Evolutionary conservation across 176 grass and related monocot genomes (phyloP).

Genomic region (Avena insularis): DNA sequence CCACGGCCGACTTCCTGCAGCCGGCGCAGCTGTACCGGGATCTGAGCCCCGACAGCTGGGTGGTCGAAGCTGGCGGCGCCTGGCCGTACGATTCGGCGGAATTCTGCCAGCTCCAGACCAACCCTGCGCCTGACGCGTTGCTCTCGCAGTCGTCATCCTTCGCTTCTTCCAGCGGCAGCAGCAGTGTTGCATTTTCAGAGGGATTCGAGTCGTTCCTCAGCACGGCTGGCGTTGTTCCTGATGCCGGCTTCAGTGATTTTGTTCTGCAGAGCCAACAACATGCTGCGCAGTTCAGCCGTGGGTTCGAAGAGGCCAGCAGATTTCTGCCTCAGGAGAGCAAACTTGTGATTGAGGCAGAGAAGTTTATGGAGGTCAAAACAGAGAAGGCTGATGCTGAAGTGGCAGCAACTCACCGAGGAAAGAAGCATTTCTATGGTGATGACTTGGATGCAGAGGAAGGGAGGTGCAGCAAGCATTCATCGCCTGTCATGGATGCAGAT

Average conservation of each 20-base stretch:
- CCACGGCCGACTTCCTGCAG: slow-evolving; percentile 42
- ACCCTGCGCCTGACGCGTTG: slow-evolving; percentile 30
- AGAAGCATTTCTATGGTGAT: slow-evolving; percentile 76
- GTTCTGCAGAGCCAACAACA: slow-evolving; percentile 52
- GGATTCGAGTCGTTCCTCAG: slow-evolving; percentile 46
- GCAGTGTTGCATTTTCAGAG: slow-evolving; percentile 37
- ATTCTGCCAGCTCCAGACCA: slow-evolving; percentile 50
- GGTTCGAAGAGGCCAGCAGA: slow-evolving; percentile 65
- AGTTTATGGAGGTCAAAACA: slow-evolving; percentile 46
- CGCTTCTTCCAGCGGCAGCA: slow-evolving; percentile 36
- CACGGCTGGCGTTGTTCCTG: slow-evolving; percentile 33
- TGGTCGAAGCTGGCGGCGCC: slow-evolving; percentile 17
- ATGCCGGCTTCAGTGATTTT: slow-evolving; percentile 43
- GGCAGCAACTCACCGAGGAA: slow-evolving; percentile 49
- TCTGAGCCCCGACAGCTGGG: slow-evolving; percentile 45
- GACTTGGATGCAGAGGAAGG: slow-evolving; percentile 81
- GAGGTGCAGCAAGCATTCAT: slow-evolving; percentile 84
- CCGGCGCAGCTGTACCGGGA: slow-evolving; percentile 28
- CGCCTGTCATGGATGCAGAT: slow-evolving; percentile 54
- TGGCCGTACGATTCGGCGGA: slow-evolving; percentile 57
- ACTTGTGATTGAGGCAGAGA: slow-evolving; percentile 30
- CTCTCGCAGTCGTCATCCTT: slow-evolving; percentile 48
- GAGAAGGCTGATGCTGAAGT: slow-evolving; percentile 41
- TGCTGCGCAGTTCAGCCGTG: slow-evolving; percentile 65
- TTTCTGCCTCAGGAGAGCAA: slow-evolving; percentile 68